phyloP scores from a whole-genome alignment of 768 basidiomycete species.

The Termitomyces sp. region DNA sequence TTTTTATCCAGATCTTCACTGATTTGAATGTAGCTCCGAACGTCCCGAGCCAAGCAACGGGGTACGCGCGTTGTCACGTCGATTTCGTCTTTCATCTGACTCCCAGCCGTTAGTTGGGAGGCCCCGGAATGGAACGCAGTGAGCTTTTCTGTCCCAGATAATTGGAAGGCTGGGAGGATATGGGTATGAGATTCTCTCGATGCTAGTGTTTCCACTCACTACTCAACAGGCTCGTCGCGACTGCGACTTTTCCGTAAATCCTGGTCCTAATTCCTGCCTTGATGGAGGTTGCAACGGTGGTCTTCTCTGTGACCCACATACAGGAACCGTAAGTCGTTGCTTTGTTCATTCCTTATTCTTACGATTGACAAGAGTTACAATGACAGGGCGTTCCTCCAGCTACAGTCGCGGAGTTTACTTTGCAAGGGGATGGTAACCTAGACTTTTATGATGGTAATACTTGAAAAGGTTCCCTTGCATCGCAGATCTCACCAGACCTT shows the following conservation, averaged over 20 bases:
- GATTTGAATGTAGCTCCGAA: constrained; percentile 45
- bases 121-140: constrained; percentile 30
- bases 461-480: neutral
- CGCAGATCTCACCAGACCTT: neutral
- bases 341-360: neutral
- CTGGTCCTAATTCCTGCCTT: constrained; percentile 54
- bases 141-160: constrained; percentile 49
- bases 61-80: constrained; percentile 26
- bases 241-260: constrained; percentile 52
- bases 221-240: constrained; percentile 49
- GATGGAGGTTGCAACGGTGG: constrained; percentile 70
- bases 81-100: neutral
- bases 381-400: constrained; percentile 59
- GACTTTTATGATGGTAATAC: constrained; percentile 58
- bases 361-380: neutral
- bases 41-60: constrained; percentile 36
- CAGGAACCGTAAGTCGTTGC: constrained; percentile 38
- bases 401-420: constrained; percentile 64
- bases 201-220: neutral
- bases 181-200: constrained; percentile 30
- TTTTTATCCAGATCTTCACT: constrained; percentile 47
- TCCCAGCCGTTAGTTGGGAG: constrained; percentile 28
- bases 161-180: constrained; percentile 62
- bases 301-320: constrained; percentile 44
- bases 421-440: constrained; percentile 30